These are phyloP conservation scores for Alternaria sp. DNA, from an alignment of 2,329 filamentous ascomycete species.

Conservation along the genomic window DNA sequence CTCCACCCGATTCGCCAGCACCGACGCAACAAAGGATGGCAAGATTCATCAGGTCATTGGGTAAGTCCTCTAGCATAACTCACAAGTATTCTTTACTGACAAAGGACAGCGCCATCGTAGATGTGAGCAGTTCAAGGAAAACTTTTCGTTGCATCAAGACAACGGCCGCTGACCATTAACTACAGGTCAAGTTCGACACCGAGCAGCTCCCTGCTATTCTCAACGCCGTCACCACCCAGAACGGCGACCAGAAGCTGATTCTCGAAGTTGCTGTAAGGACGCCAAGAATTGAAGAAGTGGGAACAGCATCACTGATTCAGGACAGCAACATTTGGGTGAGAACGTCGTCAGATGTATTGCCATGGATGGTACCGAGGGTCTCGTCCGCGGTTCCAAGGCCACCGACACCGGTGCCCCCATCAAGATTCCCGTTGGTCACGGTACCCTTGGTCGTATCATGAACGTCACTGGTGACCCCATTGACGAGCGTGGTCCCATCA, in stretches of 20 bases:
- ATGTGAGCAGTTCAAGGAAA: too few species aligned
- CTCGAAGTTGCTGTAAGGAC: conserved; percentile 91
- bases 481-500: conserved; percentile 98
- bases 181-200: conserved; percentile 94
- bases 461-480: conserved; percentile 99
- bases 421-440: conserved; percentile 92
- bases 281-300: conserved; percentile 33
- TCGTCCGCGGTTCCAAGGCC: conserved; percentile 87
- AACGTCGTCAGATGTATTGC: conserved; percentile 99
- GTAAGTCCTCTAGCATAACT: too few species aligned
- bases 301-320: conserved; percentile 35
- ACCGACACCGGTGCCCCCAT: conserved; percentile 93
- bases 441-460: conserved; percentile 97
- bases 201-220: conserved; percentile 96
- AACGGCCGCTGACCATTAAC: conserved; percentile 43
- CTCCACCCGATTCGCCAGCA: conserved; percentile 68
- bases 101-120: too few species aligned
- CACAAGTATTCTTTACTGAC: too few species aligned
- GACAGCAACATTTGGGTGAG: conserved; percentile 98
- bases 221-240: conserved; percentile 91
- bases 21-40: conserved; percentile 65
- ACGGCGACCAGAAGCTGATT: conserved; percentile 92
- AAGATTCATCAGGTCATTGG: conserved; percentile 73
- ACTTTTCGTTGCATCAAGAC: conserved; percentile 23
- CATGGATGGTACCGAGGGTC: conserved; percentile 99